Base-by-base conservation (phyloP, 78 protist genomes). In the Dictyostelium discoideum region DNA sequence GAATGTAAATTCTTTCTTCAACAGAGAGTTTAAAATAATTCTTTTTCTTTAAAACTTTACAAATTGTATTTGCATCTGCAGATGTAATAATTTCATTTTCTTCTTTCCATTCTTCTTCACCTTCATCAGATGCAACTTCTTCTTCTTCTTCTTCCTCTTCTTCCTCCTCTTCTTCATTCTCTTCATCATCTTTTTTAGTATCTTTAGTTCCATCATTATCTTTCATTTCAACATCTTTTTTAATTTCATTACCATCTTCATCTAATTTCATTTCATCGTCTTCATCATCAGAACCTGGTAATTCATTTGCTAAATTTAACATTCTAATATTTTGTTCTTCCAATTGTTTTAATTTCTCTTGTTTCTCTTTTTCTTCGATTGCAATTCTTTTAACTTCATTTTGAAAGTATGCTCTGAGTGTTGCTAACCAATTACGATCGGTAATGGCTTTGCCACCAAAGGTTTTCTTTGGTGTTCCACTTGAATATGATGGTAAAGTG, bases 271-370 rank as follows among this genome's bases (percentile, higher is more conserved):
- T 42, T 9, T 60, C 76, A 18, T 76, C 39, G 11, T 63, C 40
- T 14, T 80, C 87, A 14, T 81, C 94, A 37, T 88, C 86, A 3
- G 72, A 50, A 10, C 79, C 80, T 46, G 24, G 57, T 37, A 90
- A 10, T 37, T 90, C 95, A 54, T 69, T 90, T 44, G 95, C 95
- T 13, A 90, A 82, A 48, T 39, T 39, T 37, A 90, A 67, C 95
- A 90, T 90, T 60, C 76, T 63, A 16, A 44, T 73, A 50, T 90
- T 90, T 73, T 90, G 48, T 37, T 46, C 39, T 4, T 80, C 95
- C 44, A 90, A 9, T 50, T 90, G 81, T 54, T 82, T 90, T 72
- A 46, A 24, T 22, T 46, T 80, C 14, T 82, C 83, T 82, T 63
- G 80, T 82, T 90, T 80, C 10, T 32, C 39, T 26, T 82, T 48